These are phyloP conservation scores for Eucalyptus victrix DNA, from an alignment of 345 rosid species.

Conservation along the genomic window DNA sequence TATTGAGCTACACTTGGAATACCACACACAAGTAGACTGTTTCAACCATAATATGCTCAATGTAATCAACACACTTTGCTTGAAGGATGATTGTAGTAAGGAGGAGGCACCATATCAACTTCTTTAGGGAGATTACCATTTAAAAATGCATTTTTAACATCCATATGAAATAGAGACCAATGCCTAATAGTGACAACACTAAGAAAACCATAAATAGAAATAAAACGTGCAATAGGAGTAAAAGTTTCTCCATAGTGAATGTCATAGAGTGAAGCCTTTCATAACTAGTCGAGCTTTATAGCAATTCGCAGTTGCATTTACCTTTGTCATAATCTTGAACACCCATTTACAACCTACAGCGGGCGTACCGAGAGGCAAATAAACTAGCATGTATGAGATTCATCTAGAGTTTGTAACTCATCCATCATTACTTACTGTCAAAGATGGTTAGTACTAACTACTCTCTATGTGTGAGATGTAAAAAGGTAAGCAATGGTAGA, in stretches of 20 bases:
- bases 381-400: neutral
- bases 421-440: neutral
- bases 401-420: neutral
- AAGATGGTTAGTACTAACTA: neutral
- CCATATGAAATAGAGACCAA: neutral
- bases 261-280: neutral
- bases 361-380: neutral
- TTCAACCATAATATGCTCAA: neutral
- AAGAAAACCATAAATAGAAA: neutral
- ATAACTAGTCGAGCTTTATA: neutral
- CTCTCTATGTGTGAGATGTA: neutral
- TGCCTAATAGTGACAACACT: neutral
- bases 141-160: neutral
- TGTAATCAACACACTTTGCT: neutral
- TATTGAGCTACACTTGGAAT: neutral
- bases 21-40: neutral
- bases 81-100: neutral
- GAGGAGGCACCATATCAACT: neutral
- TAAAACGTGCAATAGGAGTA: neutral
- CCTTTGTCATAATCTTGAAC: neutral
- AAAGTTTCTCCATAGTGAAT: neutral
- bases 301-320: neutral
- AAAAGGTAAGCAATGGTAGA: neutral
- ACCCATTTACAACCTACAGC: neutral
- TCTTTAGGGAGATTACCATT: neutral